Evolutionary conservation across 129 eudicot genomes (phyloP), one percentile per base, ranked within the genome.

Genomic region (Flaveria trinervia): DNA sequence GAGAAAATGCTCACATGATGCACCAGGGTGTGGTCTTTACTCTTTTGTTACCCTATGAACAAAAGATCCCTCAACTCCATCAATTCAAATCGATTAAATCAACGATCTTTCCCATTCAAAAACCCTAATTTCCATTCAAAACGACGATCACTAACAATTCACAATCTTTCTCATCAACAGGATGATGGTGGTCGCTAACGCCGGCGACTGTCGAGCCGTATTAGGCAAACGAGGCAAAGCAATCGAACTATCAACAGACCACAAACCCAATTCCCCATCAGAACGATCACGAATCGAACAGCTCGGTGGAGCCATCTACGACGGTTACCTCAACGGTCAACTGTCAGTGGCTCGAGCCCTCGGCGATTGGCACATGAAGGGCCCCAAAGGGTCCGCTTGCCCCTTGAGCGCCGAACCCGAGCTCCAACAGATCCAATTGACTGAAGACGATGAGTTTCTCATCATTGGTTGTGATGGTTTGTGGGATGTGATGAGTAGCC

Each of bases 331-430:
- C 18, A 92, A 89, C 39, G 97, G 97, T 44, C 95, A 88, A 48
- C 75, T 92, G 50, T 88, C 98, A 5, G 98, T 92, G 11, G 83
- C 98, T 46, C 89, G 98, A n/a, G 95, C 98, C 71, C 82, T 92
- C 1, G 98, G 98, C 56, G 98, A 92, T 59, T 92, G 98, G 98
- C 96, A 92, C 84, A 88, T 92, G 92, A 92, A 92, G 79, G 94
- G 92, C n/a, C 87, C 96, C 1, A 86, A 90, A 78, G 95, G 96
- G 1, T 90, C 92, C 1, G 72, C 84, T 1, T 83, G 88, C 74
- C 98, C 98, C 12, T 75, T 92, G 71, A 90, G 89, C 16, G 84
- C 91, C 2, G 96, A 90, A 81, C 96, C 98, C 1, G 98, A 92
- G 79, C 52, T 92, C 85, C 92, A 85, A 33, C 85, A 86, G 72